These are phyloP conservation scores for Eremochloa ophiuroides DNA, from an alignment of 176 grass and related monocot genomes.

Conservation along the genomic window DNA sequence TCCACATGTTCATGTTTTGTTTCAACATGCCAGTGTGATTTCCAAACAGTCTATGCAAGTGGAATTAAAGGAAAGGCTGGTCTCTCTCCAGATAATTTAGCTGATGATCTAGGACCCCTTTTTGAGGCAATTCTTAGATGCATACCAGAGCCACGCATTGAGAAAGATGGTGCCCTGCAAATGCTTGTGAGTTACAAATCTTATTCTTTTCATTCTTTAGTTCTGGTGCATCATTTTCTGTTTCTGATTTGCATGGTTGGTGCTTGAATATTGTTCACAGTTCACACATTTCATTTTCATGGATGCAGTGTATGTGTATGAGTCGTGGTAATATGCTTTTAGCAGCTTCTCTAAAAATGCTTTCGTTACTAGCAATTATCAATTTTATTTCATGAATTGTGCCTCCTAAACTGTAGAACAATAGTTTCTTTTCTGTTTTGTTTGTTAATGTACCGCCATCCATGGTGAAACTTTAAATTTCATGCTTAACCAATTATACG, in stretches of 20 bases:
- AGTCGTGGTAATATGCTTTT: neutral
- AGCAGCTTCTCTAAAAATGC: neutral
- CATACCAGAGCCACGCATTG: conserved; percentile 91
- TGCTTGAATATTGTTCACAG: neutral
- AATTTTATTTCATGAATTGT: neutral
- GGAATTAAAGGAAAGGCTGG: conserved; percentile 96
- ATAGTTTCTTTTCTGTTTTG: conserved; percentile 4
- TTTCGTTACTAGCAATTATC: neutral
- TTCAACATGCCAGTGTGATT: conserved; percentile 74
- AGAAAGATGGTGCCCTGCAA: conserved; percentile 85
- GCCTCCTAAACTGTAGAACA: neutral
- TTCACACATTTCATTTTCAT: conserved; percentile 1
- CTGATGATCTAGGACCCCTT: conserved; percentile 90
- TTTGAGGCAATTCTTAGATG: conserved; percentile 99
- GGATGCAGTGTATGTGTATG: neutral
- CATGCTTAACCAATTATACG: conserved; percentile 12
- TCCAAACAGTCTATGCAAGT: conserved; percentile 93
- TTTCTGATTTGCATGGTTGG: conserved; percentile 19
- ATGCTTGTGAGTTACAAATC: conserved; percentile 74
- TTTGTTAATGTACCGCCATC: conserved; percentile 13
- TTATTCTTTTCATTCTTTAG: neutral
- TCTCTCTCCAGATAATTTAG: conserved; percentile 72
- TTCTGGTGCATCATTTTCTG: neutral
- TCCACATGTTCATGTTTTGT: conserved; percentile 14
- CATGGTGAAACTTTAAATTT: neutral